A percentile compares a stretch with the other conserved stretches of the same genome.
These are phyloP conservation scores for Pleoardoris graminearum DNA, from an alignment of 2,329 filamentous ascomycete genomes.

Conservation along the genomic window DNA sequence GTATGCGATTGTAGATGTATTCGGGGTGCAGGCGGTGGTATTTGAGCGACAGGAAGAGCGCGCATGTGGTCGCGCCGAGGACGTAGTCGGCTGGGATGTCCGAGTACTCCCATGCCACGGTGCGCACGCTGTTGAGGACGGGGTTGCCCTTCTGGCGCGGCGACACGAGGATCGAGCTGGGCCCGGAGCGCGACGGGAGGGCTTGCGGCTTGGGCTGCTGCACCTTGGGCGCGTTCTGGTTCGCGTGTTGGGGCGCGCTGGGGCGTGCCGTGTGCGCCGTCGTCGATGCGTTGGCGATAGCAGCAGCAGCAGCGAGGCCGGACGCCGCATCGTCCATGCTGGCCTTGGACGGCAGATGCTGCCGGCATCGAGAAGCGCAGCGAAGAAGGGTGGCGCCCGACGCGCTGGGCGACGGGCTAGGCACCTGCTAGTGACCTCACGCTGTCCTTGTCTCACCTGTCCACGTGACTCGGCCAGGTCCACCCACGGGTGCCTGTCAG, in stretches of 20 bases:
- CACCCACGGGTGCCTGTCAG: background rate
- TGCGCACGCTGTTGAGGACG: slow-evolving; percentile 78
- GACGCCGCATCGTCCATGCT: slow-evolving; percentile 39
- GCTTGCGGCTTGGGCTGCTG: slow-evolving; percentile 88
- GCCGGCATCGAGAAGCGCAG: slow-evolving; percentile 21
- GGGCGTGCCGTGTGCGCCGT: slow-evolving; percentile 18
- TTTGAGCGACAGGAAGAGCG: slow-evolving; percentile 90
- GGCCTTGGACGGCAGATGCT: slow-evolving; percentile 17
- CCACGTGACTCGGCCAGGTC: background rate
- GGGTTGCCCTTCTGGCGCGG: slow-evolving; percentile 94
- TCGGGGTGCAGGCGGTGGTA: slow-evolving; percentile 97
- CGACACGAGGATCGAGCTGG: slow-evolving; percentile 85
- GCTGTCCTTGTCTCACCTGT: no score
- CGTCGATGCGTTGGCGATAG: slow-evolving; percentile 20
- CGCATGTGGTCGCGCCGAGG: slow-evolving; percentile 83
- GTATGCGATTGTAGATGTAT: slow-evolving; percentile 94
- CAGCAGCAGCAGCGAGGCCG: slow-evolving; percentile 13
- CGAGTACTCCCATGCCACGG: slow-evolving; percentile 92
- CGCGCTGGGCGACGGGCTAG: no score
- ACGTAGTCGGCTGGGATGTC: slow-evolving; percentile 96
- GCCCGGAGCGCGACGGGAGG: slow-evolving; percentile 67
- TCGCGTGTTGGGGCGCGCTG: slow-evolving; percentile 6
- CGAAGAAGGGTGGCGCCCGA: background rate
- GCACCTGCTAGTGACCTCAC: no score
- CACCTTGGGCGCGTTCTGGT: slow-evolving; percentile 52